phyloP scores from a whole-genome alignment of 176 grass and related monocot species.

The Luzula sylvatica region DNA sequence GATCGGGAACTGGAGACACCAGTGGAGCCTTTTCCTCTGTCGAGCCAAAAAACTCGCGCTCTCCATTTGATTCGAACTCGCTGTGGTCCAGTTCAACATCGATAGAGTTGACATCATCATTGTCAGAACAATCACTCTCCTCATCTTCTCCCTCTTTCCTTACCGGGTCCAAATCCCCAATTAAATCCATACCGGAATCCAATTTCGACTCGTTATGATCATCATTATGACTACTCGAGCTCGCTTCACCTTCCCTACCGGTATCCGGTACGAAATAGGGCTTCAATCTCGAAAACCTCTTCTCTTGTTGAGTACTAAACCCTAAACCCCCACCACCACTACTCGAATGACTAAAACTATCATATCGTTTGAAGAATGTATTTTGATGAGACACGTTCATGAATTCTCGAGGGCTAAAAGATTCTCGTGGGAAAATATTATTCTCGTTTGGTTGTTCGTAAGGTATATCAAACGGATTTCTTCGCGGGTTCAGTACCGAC shows the following conservation, averaged over 20 bases:
- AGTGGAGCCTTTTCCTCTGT: constrained; percentile 30
- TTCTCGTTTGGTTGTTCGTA: constrained; percentile 32
- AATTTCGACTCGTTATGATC: constrained; percentile 26
- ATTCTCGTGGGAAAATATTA: constrained; percentile 24
- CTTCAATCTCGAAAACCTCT: constrained; percentile 36
- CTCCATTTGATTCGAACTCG: constrained; percentile 43
- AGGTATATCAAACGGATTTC: constrained; percentile 72
- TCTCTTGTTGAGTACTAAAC: too few species aligned
- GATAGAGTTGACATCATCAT: constrained; percentile 55
- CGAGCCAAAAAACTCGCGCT: constrained; percentile 39
- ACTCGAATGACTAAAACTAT: constrained; percentile 62
- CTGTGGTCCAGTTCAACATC: constrained; percentile 65
- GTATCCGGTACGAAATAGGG: constrained; percentile 51
- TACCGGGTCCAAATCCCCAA: background rate
- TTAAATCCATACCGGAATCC: background rate
- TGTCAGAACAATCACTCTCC: constrained; percentile 68
- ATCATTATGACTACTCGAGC: constrained; percentile 42
- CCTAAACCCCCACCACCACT: constrained; percentile 30
- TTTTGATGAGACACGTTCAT: constrained; percentile 36
- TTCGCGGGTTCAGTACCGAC: constrained; percentile 50
- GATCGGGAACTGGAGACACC: constrained; percentile 36
- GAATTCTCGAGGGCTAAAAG: constrained; percentile 24
- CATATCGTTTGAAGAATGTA: constrained; percentile 55
- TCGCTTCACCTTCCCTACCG: constrained; percentile 20
- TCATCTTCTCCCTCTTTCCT: constrained; percentile 39